Base-by-base conservation (phyloP, 2,329 filamentous ascomycete species). In the Colletotrichum sp. region DNA sequence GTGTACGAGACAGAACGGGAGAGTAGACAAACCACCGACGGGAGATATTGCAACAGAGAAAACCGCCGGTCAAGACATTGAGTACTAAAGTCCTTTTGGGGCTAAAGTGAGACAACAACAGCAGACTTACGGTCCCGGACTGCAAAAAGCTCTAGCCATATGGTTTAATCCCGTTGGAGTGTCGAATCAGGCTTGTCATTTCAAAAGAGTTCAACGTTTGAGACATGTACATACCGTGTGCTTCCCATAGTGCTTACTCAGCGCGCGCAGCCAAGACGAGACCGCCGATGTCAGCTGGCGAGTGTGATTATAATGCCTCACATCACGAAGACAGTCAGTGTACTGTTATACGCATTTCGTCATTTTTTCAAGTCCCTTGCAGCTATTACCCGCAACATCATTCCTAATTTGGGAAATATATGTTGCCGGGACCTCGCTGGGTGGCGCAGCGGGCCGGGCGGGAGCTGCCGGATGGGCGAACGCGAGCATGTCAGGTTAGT, bases 341-440 rank as follows among this genome's bases (percentile, higher is more conserved):
- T 7, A 4, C 10, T 21, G 6, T 13, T 0, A 3, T 2, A 2
- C 12, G 18, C 10, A 4, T 7, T 49, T 6, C 2, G 13, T 6
- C n/a, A 21, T 49, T 13, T 21, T 21, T 4, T 5, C 6, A 7
- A 12, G 9, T 12, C 18, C 44, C 44, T 49, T 49, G 44, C n/a
- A 49, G 44, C 0, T 3, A 3, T 7, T 49, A 4, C 2, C 6
- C n/a, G n/a, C 6, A 21, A 49, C 1, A 21, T 49, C 10, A 52
- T 52, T 52, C 44, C 44, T 52, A 3, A 8, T 21, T 52, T 13
- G 44, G 44, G 1, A 21, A 52, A 52, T 52, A 8, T 21, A 52
- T 52, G 44, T 52, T 21, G 44, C 0, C 44, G 44, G 44, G 10
- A 3, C 44, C 0, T 3, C 10, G 18, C 6, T 49, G 10, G 9